phyloP scores from a whole-genome alignment of 331 rosid species.

The Quercus tomentella region DNA sequence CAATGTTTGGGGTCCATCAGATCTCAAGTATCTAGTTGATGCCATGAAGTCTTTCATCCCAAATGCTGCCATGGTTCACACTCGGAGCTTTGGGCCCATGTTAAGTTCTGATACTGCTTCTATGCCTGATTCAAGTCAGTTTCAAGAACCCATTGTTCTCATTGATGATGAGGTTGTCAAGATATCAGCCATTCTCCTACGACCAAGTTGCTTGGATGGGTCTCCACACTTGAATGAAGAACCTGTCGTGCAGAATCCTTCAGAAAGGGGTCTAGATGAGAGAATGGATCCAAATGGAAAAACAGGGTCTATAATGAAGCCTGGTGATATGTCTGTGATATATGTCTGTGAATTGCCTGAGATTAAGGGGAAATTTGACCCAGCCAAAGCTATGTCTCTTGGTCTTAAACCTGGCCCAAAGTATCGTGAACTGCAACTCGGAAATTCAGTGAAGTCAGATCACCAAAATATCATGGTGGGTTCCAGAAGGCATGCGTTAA shows the following conservation, averaged over 20 bases:
- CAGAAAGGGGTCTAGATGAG: conserved; percentile 22
- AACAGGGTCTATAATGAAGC: conserved; percentile 33
- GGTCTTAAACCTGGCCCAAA: conserved; percentile 86
- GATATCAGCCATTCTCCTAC: conserved; percentile 76
- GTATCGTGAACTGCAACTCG: conserved; percentile 73
- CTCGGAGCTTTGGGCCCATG: conserved; percentile 77
- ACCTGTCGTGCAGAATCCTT: conserved; percentile 2
- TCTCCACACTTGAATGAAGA: conserved; percentile 10
- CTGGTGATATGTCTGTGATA: conserved; percentile 87
- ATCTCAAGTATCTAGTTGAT: conserved; percentile 71
- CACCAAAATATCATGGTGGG: conserved; percentile 57
- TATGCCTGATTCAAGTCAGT: conserved; percentile 25
- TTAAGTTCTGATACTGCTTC: conserved; percentile 22
- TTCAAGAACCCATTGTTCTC: conserved; percentile 64
- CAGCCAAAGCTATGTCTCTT: conserved; percentile 63
- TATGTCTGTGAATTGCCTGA: conserved; percentile 87
- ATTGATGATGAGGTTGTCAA: conserved; percentile 84
- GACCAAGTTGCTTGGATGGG: conserved; percentile 35
- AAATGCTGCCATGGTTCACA: conserved; percentile 94
- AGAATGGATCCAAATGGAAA: conserved; percentile 22
- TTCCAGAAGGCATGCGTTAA: conserved; percentile 10
- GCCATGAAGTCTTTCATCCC: conserved; percentile 91
- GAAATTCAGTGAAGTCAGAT: conserved; percentile 80
- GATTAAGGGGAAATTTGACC: conserved; percentile 82
- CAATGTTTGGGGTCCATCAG: conserved; percentile 93